phyloP scores from a whole-genome alignment of 192 early-diverging fungal genomes.

The Allomyces macrogynus region DNA sequence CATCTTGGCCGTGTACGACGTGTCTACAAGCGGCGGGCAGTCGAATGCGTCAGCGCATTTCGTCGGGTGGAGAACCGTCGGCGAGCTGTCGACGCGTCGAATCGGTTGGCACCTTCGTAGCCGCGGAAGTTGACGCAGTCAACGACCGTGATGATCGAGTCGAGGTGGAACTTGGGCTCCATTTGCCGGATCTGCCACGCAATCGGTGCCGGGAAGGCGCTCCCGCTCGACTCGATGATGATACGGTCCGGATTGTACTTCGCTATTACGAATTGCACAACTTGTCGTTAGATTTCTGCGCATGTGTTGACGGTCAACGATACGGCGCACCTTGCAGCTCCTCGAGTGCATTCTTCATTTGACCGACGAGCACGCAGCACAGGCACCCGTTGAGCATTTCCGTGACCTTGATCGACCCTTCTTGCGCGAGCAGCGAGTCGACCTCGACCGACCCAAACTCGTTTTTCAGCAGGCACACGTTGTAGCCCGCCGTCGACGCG shows the following conservation, averaged over 20 bases:
- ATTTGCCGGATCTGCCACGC: slow-evolving; percentile 92
- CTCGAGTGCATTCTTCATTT: slow-evolving; percentile 76
- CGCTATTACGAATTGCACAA: slow-evolving; percentile 17
- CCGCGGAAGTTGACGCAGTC: slow-evolving; percentile 87
- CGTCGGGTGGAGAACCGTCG: too few species aligned
- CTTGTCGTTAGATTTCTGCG: too few species aligned
- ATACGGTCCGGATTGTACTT: slow-evolving; percentile 77
- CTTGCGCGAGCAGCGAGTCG: slow-evolving; percentile 21
- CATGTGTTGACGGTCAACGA: too few species aligned
- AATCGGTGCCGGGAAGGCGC: slow-evolving; percentile 53
- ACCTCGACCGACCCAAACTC: slow-evolving; percentile 82
- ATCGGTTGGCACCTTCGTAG: slow-evolving; percentile 32
- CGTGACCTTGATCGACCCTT: slow-evolving; percentile 57
- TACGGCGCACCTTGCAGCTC: slow-evolving; percentile 46
- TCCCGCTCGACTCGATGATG: slow-evolving; percentile 68
- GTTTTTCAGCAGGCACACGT: slow-evolving; percentile 81
- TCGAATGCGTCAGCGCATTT: too few species aligned
- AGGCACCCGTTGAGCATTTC: slow-evolving; percentile 96
- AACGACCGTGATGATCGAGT: slow-evolving; percentile 82
- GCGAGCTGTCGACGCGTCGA: too few species aligned
- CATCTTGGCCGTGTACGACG: slow-evolving; percentile 82
- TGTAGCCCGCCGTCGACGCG: slow-evolving; percentile 33
- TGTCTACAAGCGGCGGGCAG: slow-evolving; percentile 27
- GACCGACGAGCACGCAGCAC: slow-evolving; percentile 93
- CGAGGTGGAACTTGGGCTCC: slow-evolving; percentile 56